phyloP scores from a whole-genome alignment of 179 eudicot genomes.

The Nepenthes alata region DNA sequence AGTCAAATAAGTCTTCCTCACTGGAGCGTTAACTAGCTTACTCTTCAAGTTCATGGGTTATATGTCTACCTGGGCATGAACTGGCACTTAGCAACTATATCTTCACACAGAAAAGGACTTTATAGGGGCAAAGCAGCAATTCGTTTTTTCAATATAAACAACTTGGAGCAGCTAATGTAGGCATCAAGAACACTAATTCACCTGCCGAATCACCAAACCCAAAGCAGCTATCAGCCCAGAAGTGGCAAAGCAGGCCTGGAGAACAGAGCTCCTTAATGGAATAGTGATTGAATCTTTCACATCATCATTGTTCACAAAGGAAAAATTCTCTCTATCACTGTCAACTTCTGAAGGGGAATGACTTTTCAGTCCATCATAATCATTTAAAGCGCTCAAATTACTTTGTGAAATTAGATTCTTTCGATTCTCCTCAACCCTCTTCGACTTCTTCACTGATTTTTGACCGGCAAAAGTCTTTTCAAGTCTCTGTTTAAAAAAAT shows the following conservation, averaged over 20 bases:
- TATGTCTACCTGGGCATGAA: no score
- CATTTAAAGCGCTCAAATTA: constrained; percentile 15
- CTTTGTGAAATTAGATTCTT: constrained; percentile 17
- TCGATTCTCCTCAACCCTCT: constrained; percentile 19
- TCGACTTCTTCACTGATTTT: constrained; percentile 44
- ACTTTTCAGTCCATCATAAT: constrained; percentile 16
- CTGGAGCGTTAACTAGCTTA: no score
- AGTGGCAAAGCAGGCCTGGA: constrained; percentile 69
- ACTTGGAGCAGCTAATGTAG: neutral
- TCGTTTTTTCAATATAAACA: neutral
- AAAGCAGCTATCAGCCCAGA: constrained; percentile 65
- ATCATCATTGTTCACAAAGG: constrained; percentile 19
- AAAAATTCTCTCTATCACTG: constrained; percentile 9
- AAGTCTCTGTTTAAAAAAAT: constrained; percentile 14
- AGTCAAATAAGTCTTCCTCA: no score
- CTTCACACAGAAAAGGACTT: neutral
- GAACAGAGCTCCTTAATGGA: constrained; percentile 60
- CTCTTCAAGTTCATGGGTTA: no score
- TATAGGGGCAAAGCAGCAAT: neutral
- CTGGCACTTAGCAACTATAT: no score
- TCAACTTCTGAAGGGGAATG: constrained; percentile 13
- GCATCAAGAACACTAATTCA: constrained; percentile 11
- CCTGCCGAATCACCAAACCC: constrained; percentile 70
- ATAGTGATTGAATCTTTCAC: constrained; percentile 12
- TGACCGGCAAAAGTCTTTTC: constrained; percentile 43